phyloP scores from a whole-genome alignment of 2,329 filamentous ascomycete species.

The Fusarium chuoi region DNA sequence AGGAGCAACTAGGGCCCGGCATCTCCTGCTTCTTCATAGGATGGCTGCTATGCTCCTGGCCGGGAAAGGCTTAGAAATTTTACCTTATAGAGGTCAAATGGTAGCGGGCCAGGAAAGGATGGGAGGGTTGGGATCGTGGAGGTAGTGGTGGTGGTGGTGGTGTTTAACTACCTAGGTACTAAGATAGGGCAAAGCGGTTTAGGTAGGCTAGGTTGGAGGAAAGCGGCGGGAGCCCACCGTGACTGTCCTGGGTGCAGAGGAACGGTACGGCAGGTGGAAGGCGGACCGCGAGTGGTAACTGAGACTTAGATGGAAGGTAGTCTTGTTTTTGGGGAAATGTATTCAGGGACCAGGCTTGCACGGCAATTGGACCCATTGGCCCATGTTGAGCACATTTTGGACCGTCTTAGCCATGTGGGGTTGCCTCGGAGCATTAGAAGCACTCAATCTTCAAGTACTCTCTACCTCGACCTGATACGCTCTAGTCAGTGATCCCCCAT shows the following conservation, averaged over 20 bases:
- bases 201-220: constrained; percentile 21
- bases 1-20: constrained; percentile 17
- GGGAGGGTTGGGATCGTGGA: constrained; percentile 27
- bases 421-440: constrained; percentile 32
- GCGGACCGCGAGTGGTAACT: neutral
- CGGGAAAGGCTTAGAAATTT: constrained; percentile 24
- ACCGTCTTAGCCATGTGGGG: constrained; percentile 25
- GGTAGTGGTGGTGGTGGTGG: constrained; percentile 29
- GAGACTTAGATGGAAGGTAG: constrained; percentile 17
- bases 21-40: constrained; percentile 23
- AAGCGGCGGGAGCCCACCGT: constrained; percentile 26
- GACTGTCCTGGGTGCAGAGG: constrained; percentile 18
- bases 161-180: constrained; percentile 23
- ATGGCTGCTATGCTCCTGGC: constrained; percentile 16
- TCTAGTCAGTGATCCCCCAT: constrained; percentile 22
- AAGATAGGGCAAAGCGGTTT: constrained; percentile 20
- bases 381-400: constrained; percentile 3
- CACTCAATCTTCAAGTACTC: constrained; percentile 10
- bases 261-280: constrained; percentile 27
- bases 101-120: constrained; percentile 32
- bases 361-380: constrained; percentile 9
- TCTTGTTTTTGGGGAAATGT: constrained; percentile 25
- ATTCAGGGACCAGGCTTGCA: neutral
- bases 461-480: constrained; percentile 21
- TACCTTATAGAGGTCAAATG: constrained; percentile 26